These are phyloP conservation scores for Penicillium bialowiezense DNA, from an alignment of 495 filamentous ascomycete genomes.

Conservation along the genomic window DNA sequence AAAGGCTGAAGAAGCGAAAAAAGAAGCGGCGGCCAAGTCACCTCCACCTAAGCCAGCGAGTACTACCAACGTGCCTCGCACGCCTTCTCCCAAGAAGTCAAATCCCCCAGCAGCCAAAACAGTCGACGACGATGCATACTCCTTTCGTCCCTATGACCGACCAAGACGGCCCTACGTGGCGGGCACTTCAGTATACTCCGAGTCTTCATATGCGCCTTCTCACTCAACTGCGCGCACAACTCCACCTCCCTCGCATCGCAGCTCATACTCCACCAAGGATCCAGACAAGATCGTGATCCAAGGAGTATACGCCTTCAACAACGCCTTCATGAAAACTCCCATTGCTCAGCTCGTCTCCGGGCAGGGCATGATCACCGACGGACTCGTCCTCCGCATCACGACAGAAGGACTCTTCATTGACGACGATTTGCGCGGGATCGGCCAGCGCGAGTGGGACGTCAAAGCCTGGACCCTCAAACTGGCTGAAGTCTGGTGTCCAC, in stretches of 20 bases:
- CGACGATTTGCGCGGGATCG: constrained; percentile 82
- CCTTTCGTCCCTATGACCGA: constrained; percentile 80
- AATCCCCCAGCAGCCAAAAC: constrained; percentile 59
- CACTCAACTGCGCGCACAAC: constrained; percentile 81
- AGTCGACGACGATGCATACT: constrained; percentile 67
- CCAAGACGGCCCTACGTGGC: constrained; percentile 53
- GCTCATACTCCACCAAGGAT: constrained; percentile 78
- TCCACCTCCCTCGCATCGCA: constrained; percentile 73
- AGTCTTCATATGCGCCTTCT: constrained; percentile 80
- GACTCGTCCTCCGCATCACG: constrained; percentile 77
- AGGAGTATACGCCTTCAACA: constrained; percentile 87
- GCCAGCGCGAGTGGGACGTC: constrained; percentile 95
- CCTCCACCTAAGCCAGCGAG: constrained; percentile 25
- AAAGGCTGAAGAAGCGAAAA: constrained; percentile 40
- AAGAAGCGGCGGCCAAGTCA: constrained; percentile 30
- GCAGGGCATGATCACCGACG: constrained; percentile 75
- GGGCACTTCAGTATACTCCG: constrained; percentile 69
- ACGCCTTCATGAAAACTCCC: constrained; percentile 75
- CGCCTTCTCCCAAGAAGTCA: constrained; percentile 54
- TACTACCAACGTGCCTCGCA: constrained; percentile 32
- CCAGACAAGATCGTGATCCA: constrained; percentile 92
- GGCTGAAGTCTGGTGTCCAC: constrained; percentile 84
- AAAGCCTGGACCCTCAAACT: constrained; percentile 95
- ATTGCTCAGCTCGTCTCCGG: constrained; percentile 77
- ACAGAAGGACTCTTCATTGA: constrained; percentile 95